Base-by-base conservation (phyloP, 176 grass and related monocot species). In the Poa pratensis region DNA sequence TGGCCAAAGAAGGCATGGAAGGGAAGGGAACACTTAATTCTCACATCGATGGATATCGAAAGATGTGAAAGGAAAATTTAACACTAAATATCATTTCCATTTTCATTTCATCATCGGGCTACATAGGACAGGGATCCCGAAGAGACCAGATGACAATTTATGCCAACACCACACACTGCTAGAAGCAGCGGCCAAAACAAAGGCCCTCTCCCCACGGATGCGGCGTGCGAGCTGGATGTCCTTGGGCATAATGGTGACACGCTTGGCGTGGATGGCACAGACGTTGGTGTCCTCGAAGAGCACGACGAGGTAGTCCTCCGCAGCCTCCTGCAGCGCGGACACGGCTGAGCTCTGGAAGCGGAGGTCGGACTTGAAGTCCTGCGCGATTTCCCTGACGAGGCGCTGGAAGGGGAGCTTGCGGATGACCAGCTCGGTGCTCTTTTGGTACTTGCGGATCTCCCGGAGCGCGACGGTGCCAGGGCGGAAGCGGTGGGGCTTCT, bases 281-380 rank as follows among this genome's bases (percentile, higher is more conserved):
- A 93, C 83, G 73, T 90, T 90, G 79, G 83, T 86, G 79, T 90
- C 92, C 92, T 90, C 80, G 54, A 90, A 93, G 20, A 93, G 88
- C 16, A 79, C 88, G 24, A 93, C 86, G 27, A 93, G 88, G 79
- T 90, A 93, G 1, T 83, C 82, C 80, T 94, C 92, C 5, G 92
- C 88, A 19, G 88, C 92, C 83, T 89, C 89, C 83, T 91, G 86
- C n/a, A 91, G 88, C 0, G 88, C 88, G 34, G 82, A 13, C 50
- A 90, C 86, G 46, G 92, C 86, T 22, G 78, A 82, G 76, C 88
- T 91, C 88, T 91, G 86, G 86, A 91, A 94, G 49, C 83, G 88
- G 88, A 94, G 87, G 81, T 89, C 84, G 23, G 77, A 73, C 90
- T 87, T 89, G 87, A 92, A 90, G 81, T 87, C 91, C 72, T 92